phyloP scores from a whole-genome alignment of 1,284 basidiomycete genomes.

The Trametes polyzona region DNA sequence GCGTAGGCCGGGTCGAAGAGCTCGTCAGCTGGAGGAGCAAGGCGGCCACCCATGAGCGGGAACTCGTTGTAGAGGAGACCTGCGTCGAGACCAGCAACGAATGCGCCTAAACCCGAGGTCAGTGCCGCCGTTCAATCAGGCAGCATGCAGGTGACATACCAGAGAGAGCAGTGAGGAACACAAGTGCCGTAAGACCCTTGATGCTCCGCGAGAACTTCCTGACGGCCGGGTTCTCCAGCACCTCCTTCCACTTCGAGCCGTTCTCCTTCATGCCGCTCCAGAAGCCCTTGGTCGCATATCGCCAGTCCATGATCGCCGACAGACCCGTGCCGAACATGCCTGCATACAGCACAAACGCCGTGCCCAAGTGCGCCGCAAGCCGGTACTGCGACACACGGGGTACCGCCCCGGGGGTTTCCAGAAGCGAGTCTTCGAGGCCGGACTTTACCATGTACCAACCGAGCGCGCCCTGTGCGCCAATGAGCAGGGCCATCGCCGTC shows the following conservation, averaged over 20 bases:
- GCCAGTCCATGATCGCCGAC: slow-evolving; percentile 81
- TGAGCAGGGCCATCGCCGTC: slow-evolving; percentile 73
- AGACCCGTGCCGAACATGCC: slow-evolving; percentile 91
- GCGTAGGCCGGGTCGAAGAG: slow-evolving; percentile 82
- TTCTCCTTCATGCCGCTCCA: slow-evolving; percentile 46
- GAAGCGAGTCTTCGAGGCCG: slow-evolving; percentile 83
- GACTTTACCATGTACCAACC: slow-evolving; percentile 99
- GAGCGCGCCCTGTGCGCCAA: slow-evolving; percentile 89
- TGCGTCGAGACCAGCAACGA: slow-evolving; percentile 97
- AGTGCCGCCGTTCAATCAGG: slow-evolving; percentile 2
- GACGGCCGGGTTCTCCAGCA: slow-evolving; percentile 61
- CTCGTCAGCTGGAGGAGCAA: slow-evolving; percentile 85
- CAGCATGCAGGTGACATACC: slow-evolving; percentile 47
- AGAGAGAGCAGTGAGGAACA: slow-evolving; percentile 90
- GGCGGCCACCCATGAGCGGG: slow-evolving; percentile 91
- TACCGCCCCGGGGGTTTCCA: slow-evolving; percentile 82
- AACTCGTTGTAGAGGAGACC: slow-evolving; percentile 98
- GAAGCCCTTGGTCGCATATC: slow-evolving; percentile 55
- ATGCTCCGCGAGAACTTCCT: slow-evolving; percentile 64
- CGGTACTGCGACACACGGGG: slow-evolving; percentile 97
- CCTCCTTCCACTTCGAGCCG: slow-evolving; percentile 51
- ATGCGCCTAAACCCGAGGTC: slow-evolving; percentile 71
- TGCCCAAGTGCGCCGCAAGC: slow-evolving; percentile 91
- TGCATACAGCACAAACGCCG: slow-evolving; percentile 89
- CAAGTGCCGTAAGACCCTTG: slow-evolving; percentile 70